Evolutionary conservation across 1,139 yeast genomes (phyloP), one percentile per base, ranked within the genome.

Genomic region (Suhomyces wounanorum): DNA sequence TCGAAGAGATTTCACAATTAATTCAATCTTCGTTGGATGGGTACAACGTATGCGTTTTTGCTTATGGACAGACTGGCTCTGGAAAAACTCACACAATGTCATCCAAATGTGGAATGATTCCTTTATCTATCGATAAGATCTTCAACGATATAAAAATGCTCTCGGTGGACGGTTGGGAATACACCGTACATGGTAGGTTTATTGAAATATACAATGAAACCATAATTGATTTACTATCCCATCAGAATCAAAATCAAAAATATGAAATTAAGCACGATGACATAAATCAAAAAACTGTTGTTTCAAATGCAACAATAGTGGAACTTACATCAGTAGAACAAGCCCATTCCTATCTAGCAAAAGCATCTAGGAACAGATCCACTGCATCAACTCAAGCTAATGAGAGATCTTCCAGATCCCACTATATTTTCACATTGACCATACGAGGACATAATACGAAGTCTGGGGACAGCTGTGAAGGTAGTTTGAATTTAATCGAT

Each of bases 31-130:
- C 96, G 0, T 68, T 94, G 30, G 97, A 94, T 70, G 99, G 99
- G 0, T 85, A 77, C 63, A 91, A 91, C 61, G 96, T 90, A 3
- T 91, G 97, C 66, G 91, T 94, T 1, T 91, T 94, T 72, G 97
- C 99, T 0, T 94, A 94, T 67, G 99, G 99, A 0, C 99, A 94
- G 69, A 94, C 99, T 0, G 98, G 99, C 0, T 91, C 97, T 0
- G 99, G 99, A 3, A 94, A 94, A 65, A 92, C 98, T 0, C 86
- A 72, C 65, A 94, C 99, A 0, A 94, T 94, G 99, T 81, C 95
- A 0, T 79, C 78, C 42, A 59, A 68, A 3, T 86, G 84, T 61
- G 99, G 99, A 21, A 84, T 94, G 77, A 89, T 92, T 35, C 92
- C 96, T 1, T 73, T 83, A 21, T 88, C 97, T 0, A 78, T 92